phyloP scores from a whole-genome alignment of 805 yeast species.

The Cyberlindnera amylophila region DNA sequence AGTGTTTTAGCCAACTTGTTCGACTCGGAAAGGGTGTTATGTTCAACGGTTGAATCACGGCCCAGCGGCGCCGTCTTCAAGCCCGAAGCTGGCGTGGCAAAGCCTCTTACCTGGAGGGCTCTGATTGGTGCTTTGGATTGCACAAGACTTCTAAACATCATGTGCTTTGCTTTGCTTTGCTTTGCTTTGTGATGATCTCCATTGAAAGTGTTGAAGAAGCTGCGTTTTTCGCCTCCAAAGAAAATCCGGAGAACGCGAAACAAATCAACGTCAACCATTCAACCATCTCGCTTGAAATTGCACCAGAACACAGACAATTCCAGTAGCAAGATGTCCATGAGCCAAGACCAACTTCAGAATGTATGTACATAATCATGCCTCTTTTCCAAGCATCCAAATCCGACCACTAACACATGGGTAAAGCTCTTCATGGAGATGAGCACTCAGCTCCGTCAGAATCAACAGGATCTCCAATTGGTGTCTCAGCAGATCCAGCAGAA shows the following conservation, averaged over 20 bases:
- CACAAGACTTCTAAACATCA: not conserved
- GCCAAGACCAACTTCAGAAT: conserved; percentile 43
- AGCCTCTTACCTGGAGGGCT: not conserved
- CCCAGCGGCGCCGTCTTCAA: not conserved
- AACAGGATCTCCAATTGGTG: conserved; percentile 56
- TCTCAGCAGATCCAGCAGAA: conserved; percentile 36
- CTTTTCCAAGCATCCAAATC: not conserved
- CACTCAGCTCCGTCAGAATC: conserved; percentile 53
- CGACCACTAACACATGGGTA: not conserved
- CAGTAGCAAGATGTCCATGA: too few species aligned
- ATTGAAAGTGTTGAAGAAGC: not conserved
- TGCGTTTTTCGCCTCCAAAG: too few species aligned
- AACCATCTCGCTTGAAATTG: too few species aligned
- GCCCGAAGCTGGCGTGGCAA: conserved; percentile 6
- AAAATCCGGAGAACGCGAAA: too few species aligned
- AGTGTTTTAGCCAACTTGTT: conserved; percentile 67
- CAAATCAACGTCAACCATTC: too few species aligned
- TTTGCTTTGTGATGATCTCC: too few species aligned
- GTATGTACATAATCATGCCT: conserved; percentile 19
- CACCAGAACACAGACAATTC: too few species aligned
- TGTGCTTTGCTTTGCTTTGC: not conserved
- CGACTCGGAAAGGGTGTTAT: conserved; percentile 40
- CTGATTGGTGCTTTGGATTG: too few species aligned
- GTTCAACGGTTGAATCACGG: conserved; percentile 6
- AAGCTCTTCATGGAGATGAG: conserved; percentile 65